Base-by-base conservation (phyloP, 441 rosid genomes). In the Aquilaria agallochum region DNA sequence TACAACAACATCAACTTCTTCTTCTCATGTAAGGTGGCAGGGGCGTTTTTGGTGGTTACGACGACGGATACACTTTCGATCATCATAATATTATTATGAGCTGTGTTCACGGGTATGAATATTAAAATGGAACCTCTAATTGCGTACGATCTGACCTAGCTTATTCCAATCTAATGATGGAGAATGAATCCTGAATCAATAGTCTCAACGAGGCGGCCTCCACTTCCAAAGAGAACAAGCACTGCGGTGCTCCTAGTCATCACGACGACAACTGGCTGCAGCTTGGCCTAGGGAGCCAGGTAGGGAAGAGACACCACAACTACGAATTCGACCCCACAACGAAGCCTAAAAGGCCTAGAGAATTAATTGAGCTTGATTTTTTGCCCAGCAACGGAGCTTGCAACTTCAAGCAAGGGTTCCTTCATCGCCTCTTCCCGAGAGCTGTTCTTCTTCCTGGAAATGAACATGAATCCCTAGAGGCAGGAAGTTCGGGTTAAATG, bases 161-260 rank as follows among this genome's bases (percentile, higher is more conserved):
- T 55, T 60, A 50, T 55, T 66, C 64, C 63, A 74, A 72, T 69
- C 68, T 74, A 74, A 89, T 92, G 98, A 95, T 93, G 5, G 93
- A 88, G 69, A 94, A 92, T 65, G 90, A 88, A 66, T 88, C 98
- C 3, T 84, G 82, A 68, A 86, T 83, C 60, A 79, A 84, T 58
- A 78, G 92, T 75, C 64, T 75, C 44, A 76, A 78, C 60, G 78
- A 83, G n/a, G 75, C 74, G 9, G 76, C 76, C 62, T 83, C 88
- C 30, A 80, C 79, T 75, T 82, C 90, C 20, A 89, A 77, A 33
- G 85, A 85, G 13, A 68, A 78, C 58, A 64, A 60, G 47, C 70
- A 76, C 27, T 76, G 74, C 6, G 61, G 63, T 5, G 72, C 74
- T 66, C 27, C 1, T 20, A 20, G 27, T 20, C 27, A 20, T 20